phyloP scores from a whole-genome alignment of 257 asterid species.

The Solanum corneliomulleri region DNA sequence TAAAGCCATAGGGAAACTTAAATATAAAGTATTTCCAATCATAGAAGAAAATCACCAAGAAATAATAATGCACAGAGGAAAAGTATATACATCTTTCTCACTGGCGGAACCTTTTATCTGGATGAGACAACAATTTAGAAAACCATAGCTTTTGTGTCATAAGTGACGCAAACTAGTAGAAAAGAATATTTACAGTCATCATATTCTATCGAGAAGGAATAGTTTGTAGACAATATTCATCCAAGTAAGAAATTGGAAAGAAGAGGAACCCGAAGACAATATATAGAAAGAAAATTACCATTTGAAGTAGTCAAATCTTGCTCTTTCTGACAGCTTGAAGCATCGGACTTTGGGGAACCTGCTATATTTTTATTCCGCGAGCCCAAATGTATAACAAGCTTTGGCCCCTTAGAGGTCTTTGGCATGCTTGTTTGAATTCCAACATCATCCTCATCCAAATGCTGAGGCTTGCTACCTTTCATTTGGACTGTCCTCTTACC shows the following conservation, averaged over 20 bases:
- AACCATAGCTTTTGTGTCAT: not conserved
- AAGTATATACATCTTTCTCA: not conserved
- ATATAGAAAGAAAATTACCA: constrained; percentile 26
- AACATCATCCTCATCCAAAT: constrained; percentile 30
- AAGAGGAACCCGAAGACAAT: not conserved
- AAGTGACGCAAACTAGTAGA: not conserved
- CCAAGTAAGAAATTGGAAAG: not conserved
- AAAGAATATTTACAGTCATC: not conserved
- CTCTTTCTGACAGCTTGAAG: constrained; percentile 44
- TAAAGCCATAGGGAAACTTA: not conserved
- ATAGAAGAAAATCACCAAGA: not conserved
- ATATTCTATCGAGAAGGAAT: not conserved
- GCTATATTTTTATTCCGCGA: constrained; percentile 45
- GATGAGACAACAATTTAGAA: not conserved
- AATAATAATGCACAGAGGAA: not conserved
- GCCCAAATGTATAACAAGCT: constrained; percentile 95
- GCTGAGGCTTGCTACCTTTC: constrained; percentile 45
- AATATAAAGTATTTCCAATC: not conserved
- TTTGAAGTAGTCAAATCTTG: constrained; percentile 44
- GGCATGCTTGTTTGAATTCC: constrained; percentile 31
- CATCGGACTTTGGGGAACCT: constrained; percentile 55
- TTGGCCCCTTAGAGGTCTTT: constrained; percentile 54
- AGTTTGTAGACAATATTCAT: not conserved
- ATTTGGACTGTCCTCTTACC: constrained; percentile 46
- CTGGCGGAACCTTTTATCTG: not conserved